These are phyloP conservation scores for Apiotrichum sp. DNA, from an alignment of 1,284 basidiomycete genomes.

Conservation along the genomic window DNA sequence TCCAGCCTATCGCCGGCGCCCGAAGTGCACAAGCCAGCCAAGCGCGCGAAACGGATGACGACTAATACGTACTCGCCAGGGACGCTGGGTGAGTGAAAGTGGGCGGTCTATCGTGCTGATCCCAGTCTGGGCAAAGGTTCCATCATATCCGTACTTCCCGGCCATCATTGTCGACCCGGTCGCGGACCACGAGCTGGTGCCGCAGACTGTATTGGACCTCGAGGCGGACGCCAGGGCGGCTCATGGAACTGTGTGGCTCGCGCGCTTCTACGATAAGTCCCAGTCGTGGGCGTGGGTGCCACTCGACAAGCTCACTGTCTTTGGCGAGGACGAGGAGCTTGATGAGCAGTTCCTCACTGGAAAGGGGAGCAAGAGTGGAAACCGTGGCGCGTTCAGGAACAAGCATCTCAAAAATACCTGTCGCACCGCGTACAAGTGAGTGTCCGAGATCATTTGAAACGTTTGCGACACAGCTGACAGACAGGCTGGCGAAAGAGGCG, in stretches of 20 bases:
- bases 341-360: conserved; percentile 21
- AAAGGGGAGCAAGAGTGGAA: conserved; percentile 11
- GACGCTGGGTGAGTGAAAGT: conserved; percentile 33
- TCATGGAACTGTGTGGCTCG: conserved; percentile 45
- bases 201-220: conserved; percentile 49
- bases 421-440: conserved; percentile 30
- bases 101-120: conserved; percentile 7
- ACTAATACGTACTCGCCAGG: conserved; percentile 28
- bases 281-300: conserved; percentile 58
- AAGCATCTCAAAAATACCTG: conserved; percentile 13
- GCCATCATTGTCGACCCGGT: conserved; percentile 43
- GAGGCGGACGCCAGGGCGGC: conserved; percentile 20
- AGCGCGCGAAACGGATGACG: conserved; percentile 1
- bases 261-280: conserved; percentile 63
- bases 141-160: conserved; percentile 46
- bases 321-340: conserved; percentile 50
- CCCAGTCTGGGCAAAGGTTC: conserved; percentile 43
- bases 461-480: not conserved
- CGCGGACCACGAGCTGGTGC: conserved; percentile 52
- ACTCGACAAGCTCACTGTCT: conserved; percentile 51
- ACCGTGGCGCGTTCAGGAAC: conserved; percentile 19
- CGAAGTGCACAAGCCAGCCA: not conserved
- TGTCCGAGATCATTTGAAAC: not conserved
- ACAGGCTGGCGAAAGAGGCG: conserved; percentile 1
- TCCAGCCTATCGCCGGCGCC: conserved; percentile 8